Conservation (phyloP, 2,329 filamentous ascomycete species). For the Pezicula carpinea region DNA sequence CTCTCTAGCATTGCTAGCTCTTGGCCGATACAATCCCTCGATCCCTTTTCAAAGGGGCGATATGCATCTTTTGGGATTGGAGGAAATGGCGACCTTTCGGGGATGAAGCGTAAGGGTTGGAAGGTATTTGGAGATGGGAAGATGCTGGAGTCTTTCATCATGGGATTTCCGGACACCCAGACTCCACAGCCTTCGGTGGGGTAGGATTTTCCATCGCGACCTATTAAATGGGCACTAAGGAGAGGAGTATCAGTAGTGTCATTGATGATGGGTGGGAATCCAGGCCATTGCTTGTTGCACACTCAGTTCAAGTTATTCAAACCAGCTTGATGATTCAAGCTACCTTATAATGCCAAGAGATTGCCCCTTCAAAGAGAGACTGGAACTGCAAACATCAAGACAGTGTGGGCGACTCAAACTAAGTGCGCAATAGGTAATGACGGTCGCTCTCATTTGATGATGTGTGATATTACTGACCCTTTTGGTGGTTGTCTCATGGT, state of each 20-base stretch:
- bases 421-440: too few relatives aligned
- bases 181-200: slow-evolving; percentile 11
- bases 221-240: not conserved
- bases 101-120: slow-evolving; percentile 41
- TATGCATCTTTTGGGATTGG: slow-evolving; percentile 38
- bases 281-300: too few relatives aligned
- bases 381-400: too few relatives aligned
- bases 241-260: too few relatives aligned
- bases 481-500: not conserved
- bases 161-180: slow-evolving; percentile 10
- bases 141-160: slow-evolving; percentile 32
- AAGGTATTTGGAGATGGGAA: slow-evolving; percentile 41
- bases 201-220: slow-evolving; percentile 6
- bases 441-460: too few relatives aligned
- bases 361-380: too few relatives aligned
- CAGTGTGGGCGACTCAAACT: too few relatives aligned
- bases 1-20: slow-evolving; percentile 45
- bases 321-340: too few relatives aligned
- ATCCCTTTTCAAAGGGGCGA: slow-evolving; percentile 50
- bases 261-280: too few relatives aligned
- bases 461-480: not conserved
- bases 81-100: slow-evolving; percentile 25
- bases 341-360: too few relatives aligned
- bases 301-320: too few relatives aligned
- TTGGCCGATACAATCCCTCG: slow-evolving; percentile 52